A percentile compares a stretch with the other conserved stretches of the same genome.
Conservation (phyloP, 148 eudicot species). For the Polygonum maritimum region DNA sequence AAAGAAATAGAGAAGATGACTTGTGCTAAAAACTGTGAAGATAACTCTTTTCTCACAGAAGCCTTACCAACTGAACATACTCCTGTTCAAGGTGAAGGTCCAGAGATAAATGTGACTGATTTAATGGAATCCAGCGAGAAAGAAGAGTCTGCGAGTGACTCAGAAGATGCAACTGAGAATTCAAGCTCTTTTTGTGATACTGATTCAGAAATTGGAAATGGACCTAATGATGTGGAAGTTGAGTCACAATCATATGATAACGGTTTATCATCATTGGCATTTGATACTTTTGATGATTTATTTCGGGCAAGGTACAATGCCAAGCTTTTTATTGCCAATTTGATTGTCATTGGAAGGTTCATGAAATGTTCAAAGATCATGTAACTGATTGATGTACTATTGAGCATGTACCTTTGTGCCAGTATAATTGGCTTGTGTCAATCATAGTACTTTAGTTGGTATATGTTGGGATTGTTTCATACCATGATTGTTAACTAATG, state of each 20-base stretch:
- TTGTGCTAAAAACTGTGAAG: slow-evolving; percentile 25
- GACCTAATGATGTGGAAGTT: slow-evolving; percentile 29
- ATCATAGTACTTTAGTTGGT: neutral
- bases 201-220: slow-evolving; percentile 21
- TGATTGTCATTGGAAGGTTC: neutral
- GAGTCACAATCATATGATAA: slow-evolving; percentile 26
- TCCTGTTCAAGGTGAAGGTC: slow-evolving; percentile 13
- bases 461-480: neutral
- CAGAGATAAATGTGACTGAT: slow-evolving; percentile 22
- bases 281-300: slow-evolving; percentile 23
- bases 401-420: neutral
- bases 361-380: neutral
- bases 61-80: slow-evolving; percentile 15
- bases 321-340: neutral
- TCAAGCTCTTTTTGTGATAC: slow-evolving; percentile 51
- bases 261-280: slow-evolving; percentile 18
- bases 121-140: slow-evolving; percentile 20
- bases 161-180: slow-evolving; percentile 32
- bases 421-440: neutral
- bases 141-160: slow-evolving; percentile 14
- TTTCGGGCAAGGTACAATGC: slow-evolving; percentile 26
- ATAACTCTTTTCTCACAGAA: slow-evolving; percentile 18
- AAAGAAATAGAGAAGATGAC: slow-evolving; percentile 26
- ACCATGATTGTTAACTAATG: neutral
- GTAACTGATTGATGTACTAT: neutral